Conservation (phyloP, 2,329 filamentous ascomycete species). For the Neopestalotiopsis sp. region DNA sequence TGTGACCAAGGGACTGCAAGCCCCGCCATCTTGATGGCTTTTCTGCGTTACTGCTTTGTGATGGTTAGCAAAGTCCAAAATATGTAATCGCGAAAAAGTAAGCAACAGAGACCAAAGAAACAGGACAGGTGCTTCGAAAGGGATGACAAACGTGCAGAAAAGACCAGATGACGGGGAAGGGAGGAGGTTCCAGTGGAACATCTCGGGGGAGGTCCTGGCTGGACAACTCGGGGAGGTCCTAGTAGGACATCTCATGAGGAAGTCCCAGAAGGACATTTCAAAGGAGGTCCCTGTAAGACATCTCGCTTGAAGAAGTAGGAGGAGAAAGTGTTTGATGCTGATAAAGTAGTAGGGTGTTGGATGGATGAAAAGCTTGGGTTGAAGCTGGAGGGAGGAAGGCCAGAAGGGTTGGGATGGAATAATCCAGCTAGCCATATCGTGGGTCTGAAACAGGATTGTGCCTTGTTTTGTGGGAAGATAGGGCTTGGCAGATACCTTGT, state of each 20-base stretch:
- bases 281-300: not conserved
- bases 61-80: not conserved
- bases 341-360: too few relatives aligned
- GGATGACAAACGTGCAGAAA: not conserved
- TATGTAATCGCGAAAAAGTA: not conserved
- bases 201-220: too few relatives aligned
- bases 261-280: too few relatives aligned
- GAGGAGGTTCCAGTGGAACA: not conserved
- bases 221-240: too few relatives aligned
- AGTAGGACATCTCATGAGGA: too few relatives aligned
- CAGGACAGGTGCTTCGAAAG: not conserved
- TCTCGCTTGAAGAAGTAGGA: too few relatives aligned
- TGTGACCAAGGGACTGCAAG: slow-evolving; percentile 27
- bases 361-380: too few relatives aligned
- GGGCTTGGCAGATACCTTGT: not conserved
- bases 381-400: too few relatives aligned
- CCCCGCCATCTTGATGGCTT: slow-evolving; percentile 29
- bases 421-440: not conserved
- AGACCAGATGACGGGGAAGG: not conserved
- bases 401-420: not conserved
- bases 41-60: not conserved
- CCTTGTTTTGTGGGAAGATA: too few relatives aligned
- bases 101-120: not conserved
- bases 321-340: too few relatives aligned
- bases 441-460: not conserved